Base-by-base conservation (phyloP, 2,329 filamentous ascomycete species). In the Mollisia scopiformis region DNA sequence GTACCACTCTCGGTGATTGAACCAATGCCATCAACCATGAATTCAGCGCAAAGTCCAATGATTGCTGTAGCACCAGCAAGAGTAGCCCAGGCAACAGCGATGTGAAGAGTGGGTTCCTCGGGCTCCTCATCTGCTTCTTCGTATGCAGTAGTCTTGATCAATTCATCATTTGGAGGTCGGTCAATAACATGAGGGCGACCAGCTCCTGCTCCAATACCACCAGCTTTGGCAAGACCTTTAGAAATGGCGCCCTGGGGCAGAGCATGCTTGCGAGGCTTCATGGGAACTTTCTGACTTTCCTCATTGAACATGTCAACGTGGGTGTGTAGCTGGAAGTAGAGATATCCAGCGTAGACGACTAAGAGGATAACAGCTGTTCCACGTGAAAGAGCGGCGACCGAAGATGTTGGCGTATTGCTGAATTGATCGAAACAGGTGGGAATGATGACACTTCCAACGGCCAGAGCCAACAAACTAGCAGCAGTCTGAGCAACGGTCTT, bases 251-350 rank as follows among this genome's bases (percentile, higher is more conserved):
- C 57, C 74, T 69, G 39, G 54, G 72, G 59, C 59, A 75, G 35
- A 61, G 71, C 58, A 63, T 76, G 74, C 74, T 75, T 75, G 60
- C 74, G 81, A 2, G 82, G 83, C 69, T 77, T 81, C 39, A 77
- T 91, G 2, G 88, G 84, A 0, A 90, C 89, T 75, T 97, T 97
- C 68, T 91, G 83, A 66, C 88, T 91, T 33, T 91, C 87, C 55
- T 87, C 86, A 73, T 90, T 92, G 80, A 96, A 97, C 73, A 96
- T 88, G 8, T 80, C 80, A 25, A 84, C 82, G 75, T 97, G 93
- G 0, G 93, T 93, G 74, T 92, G 91, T 61, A 98, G 87, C 76
- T 97, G 94, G 81, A 97, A 97, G 75, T 91, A 83, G 1, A 98
- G 87, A 71, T 96, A 97, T 59, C 85, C 89, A 53, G 77, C 87